A percentile compares a stretch with the other conserved stretches of the same genome.
phyloP scores from a whole-genome alignment of 1,284 basidiomycete genomes.

The Sutorius eximius region DNA sequence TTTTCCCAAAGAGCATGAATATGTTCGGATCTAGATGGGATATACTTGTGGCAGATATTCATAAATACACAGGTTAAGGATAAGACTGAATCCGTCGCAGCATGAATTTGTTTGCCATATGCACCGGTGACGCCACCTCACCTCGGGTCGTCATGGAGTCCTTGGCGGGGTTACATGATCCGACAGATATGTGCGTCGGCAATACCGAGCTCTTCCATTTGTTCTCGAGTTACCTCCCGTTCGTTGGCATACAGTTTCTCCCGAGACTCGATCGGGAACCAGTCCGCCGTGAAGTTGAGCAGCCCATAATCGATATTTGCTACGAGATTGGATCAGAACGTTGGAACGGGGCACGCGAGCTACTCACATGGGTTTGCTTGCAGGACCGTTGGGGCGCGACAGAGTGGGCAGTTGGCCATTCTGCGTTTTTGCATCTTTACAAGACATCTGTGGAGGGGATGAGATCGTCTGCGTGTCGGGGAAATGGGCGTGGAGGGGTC shows the following conservation, averaged over 20 bases:
- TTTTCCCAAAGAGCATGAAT: too few relatives aligned
- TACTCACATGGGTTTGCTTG: conserved; percentile 63
- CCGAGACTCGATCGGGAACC: conserved; percentile 88
- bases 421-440: conserved; percentile 92
- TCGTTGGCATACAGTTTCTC: conserved; percentile 80
- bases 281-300: conserved; percentile 85
- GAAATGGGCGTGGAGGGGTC: background rate
- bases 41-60: too few relatives aligned
- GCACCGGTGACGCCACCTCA: background rate
- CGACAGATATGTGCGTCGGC: conserved; percentile 37
- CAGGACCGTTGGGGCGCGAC: conserved; percentile 75
- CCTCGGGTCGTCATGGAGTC: background rate
- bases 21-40: too few relatives aligned
- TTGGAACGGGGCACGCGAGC: background rate
- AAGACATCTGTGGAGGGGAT: conserved; percentile 56
- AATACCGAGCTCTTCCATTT: conserved; percentile 64
- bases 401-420: conserved; percentile 84
- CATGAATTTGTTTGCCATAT: background rate
- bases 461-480: background rate
- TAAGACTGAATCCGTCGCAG: too few relatives aligned
- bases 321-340: conserved; percentile 29
- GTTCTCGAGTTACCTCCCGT: conserved; percentile 72
- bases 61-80: too few relatives aligned
- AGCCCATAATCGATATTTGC: conserved; percentile 82
- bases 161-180: conserved; percentile 29